Conservation (phyloP, 805 yeast species). For the Candida nanaspora region DNA sequence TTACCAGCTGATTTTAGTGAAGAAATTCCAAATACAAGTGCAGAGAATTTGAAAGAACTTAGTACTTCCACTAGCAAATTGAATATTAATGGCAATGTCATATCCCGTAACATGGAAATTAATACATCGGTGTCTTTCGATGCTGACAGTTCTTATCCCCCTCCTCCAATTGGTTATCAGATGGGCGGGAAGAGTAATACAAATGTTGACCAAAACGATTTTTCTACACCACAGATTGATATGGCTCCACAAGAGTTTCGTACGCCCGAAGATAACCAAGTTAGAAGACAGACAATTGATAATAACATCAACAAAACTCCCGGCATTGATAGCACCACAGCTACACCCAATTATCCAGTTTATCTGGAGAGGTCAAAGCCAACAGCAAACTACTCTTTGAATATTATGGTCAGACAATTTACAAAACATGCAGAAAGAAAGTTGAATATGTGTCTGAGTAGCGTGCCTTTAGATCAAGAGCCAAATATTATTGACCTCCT, state of each 20-base stretch:
- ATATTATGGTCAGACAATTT: slow-evolving; percentile 90
- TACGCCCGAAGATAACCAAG: slow-evolving; percentile 12
- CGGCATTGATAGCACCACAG: slow-evolving; percentile 2
- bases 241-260: neutral
- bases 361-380: slow-evolving; percentile 49
- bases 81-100: neutral
- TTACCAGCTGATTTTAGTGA: neutral
- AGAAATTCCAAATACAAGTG: neutral
- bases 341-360: slow-evolving; percentile 2
- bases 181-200: neutral
- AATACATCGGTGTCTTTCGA: too few species aligned
- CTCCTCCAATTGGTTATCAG: neutral
- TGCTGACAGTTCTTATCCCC: neutral
- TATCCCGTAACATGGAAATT: too few species aligned
- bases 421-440: slow-evolving; percentile 91
- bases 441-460: slow-evolving; percentile 60
- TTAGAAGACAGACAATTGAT: slow-evolving; percentile 3
- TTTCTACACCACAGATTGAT: neutral
- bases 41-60: neutral
- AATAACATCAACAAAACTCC: slow-evolving; percentile 7
- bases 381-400: slow-evolving; percentile 73
- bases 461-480: slow-evolving; percentile 57
- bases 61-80: neutral
- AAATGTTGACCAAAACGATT: too few species aligned
- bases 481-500: slow-evolving; percentile 74